These are phyloP conservation scores for Penicillium macrosclerotiorum DNA, from an alignment of 495 filamentous ascomycete species.

Conservation along the genomic window DNA sequence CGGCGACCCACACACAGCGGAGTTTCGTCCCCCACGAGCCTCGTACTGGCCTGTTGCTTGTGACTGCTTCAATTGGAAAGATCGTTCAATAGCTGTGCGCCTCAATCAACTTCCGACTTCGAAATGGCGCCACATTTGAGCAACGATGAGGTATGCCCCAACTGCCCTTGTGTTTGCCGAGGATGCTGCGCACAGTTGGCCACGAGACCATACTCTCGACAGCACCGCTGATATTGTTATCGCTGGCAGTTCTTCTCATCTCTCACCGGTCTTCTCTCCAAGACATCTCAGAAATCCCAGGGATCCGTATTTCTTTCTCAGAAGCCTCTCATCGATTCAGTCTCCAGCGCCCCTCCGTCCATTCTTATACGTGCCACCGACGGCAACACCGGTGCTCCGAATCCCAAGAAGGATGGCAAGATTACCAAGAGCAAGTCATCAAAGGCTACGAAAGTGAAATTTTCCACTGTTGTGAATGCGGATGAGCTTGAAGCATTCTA, in stretches of 20 bases:
- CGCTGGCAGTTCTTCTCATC: conserved; percentile 75
- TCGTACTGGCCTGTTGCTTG: conserved; percentile 11
- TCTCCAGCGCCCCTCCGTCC: conserved; percentile 44
- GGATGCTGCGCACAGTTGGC: conserved; percentile 5
- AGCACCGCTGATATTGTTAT: conserved; percentile 17
- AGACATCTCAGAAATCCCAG: conserved; percentile 63
- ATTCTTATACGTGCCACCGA: conserved; percentile 84
- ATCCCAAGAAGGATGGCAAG: conserved; percentile 31
- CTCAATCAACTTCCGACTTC: conserved; percentile 10
- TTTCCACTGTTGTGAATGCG: conserved; percentile 79
- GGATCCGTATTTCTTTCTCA: conserved; percentile 83
- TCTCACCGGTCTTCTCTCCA: conserved; percentile 71
- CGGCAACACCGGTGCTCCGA: conserved; percentile 50
- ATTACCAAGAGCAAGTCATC: conserved; percentile 29
- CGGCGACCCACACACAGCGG: conserved; percentile 25
- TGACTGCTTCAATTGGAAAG: conserved; percentile 16
- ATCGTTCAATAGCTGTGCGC: conserved; percentile 11
- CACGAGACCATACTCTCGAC: conserved; percentile 11
- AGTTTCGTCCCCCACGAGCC: conserved; percentile 25
- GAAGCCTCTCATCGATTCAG: conserved; percentile 52
- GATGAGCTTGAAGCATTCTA: conserved; percentile 79
- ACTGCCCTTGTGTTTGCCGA: neutral
- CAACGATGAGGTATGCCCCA: conserved; percentile 66
- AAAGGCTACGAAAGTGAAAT: conserved; percentile 61
- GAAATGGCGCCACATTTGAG: conserved; percentile 59